Evolutionary conservation across 352 stramenopile genomes (phyloP).

Genomic region (Aphanomyces astaci): DNA sequence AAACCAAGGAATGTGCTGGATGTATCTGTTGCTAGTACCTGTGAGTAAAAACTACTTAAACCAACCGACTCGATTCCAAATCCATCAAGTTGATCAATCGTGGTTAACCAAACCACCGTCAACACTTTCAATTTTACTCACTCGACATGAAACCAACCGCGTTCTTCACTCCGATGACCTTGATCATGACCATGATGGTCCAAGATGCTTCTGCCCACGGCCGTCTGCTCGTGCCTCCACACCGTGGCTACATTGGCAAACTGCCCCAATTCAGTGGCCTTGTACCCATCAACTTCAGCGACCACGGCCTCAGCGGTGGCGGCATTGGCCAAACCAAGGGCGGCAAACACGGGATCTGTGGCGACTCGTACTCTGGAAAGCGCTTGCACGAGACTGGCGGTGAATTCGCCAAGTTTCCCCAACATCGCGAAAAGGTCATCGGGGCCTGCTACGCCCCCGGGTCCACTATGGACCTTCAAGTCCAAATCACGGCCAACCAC

Average conservation of each 20-base stretch:
- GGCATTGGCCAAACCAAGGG: background rate
- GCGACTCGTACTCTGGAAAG: background rate
- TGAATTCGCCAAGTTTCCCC: background rate
- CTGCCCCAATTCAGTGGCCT: background rate
- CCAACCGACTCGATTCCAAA: too few species aligned
- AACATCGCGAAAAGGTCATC: background rate
- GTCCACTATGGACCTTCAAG: background rate
- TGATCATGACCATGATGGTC: too few species aligned
- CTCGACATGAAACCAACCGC: too few species aligned
- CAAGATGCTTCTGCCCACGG: too few species aligned
- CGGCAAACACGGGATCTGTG: background rate
- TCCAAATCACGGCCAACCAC: background rate
- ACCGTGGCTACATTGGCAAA: background rate
- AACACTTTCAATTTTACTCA: too few species aligned
- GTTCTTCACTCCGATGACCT: too few species aligned
- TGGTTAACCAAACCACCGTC: too few species aligned
- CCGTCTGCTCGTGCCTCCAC: background rate
- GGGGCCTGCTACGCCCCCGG: background rate
- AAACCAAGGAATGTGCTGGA: too few species aligned
- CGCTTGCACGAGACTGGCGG: background rate
- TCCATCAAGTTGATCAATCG: too few species aligned
- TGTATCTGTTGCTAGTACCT: too few species aligned
- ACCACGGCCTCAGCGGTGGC: background rate
- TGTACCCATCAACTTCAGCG: background rate
- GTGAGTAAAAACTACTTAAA: too few species aligned